Evolutionary conservation across 2,329 filamentous ascomycete species (phyloP).

Genomic region (Trichocomaceae sp.): DNA sequence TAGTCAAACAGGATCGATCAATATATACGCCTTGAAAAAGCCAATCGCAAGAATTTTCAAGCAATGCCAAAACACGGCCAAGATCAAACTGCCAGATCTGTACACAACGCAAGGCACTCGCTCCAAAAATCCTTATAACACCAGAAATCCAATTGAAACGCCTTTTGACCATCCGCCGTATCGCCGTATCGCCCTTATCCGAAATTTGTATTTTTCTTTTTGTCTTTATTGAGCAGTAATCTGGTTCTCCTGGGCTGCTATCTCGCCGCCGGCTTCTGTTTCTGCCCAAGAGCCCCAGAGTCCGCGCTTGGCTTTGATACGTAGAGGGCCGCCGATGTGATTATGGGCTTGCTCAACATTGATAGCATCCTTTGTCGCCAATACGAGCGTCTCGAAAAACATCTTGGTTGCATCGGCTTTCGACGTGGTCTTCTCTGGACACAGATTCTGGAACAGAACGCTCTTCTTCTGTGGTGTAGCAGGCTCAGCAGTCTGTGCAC

Average conservation of each 20-base stretch:
- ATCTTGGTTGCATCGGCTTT: conserved; percentile 95
- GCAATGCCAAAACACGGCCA: conserved; percentile 8
- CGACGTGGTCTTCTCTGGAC: conserved; percentile 73
- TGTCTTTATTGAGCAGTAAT: neutral
- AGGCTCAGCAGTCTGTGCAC: conserved; percentile 54
- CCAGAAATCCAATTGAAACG: conserved; percentile 18
- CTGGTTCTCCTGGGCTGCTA: conserved; percentile 30
- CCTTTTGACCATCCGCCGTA: conserved; percentile 4
- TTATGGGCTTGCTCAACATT: conserved; percentile 82
- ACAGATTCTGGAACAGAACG: conserved; percentile 83
- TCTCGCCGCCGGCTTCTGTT: conserved; percentile 46
- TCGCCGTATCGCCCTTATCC: conserved; percentile 3
- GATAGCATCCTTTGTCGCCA: conserved; percentile 96
- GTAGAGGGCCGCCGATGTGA: conserved; percentile 68
- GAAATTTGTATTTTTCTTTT: neutral
- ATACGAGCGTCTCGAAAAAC: conserved; percentile 95
- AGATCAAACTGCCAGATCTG: conserved; percentile 9
- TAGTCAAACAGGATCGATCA: neutral
- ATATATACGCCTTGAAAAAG: conserved; percentile 9
- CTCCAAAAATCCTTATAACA: conserved; percentile 19
- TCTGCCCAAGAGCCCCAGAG: conserved; percentile 97
- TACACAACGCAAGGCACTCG: conserved; percentile 11
- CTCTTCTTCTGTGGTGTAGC: conserved; percentile 68
- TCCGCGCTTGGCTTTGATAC: conserved; percentile 84
- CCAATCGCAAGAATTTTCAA: conserved; percentile 9